phyloP scores from a whole-genome alignment of 2,329 filamentous ascomycete genomes.

The Penicillium brevicompactum region DNA sequence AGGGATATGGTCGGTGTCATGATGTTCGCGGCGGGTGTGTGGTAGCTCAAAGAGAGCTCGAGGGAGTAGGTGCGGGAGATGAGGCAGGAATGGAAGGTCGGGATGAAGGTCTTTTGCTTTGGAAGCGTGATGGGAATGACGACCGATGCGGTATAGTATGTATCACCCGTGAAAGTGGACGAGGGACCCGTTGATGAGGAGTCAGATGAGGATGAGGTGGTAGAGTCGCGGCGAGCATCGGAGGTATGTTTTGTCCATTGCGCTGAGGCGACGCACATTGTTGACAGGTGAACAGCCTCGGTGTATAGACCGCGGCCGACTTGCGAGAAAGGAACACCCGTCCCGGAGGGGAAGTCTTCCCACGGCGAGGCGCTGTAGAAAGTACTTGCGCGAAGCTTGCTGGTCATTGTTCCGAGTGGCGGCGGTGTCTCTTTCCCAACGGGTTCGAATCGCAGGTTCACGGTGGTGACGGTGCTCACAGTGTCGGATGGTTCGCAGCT shows the following conservation, averaged over 20 bases:
- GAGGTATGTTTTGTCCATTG: conserved; percentile 56
- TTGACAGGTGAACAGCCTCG: conserved; percentile 56
- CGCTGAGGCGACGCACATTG: conserved; percentile 58
- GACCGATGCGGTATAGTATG: conserved; percentile 64
- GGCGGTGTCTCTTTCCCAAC: conserved; percentile 55
- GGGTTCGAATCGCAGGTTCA: conserved; percentile 65
- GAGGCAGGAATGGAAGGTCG: conserved; percentile 71
- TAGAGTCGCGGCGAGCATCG: conserved; percentile 33
- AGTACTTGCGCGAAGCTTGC: conserved; percentile 60
- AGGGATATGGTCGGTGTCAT: conserved; percentile 43
- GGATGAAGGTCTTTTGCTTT: conserved; percentile 62
- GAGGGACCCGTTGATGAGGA: conserved; percentile 2
- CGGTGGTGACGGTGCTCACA: conserved; percentile 57
- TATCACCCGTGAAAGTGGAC: conserved; percentile 35
- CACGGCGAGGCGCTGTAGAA: conserved; percentile 58
- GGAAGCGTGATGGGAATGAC: conserved; percentile 66
- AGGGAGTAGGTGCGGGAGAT: conserved; percentile 65
- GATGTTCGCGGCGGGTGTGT: conserved; percentile 50
- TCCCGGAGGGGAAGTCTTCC: conserved; percentile 51
- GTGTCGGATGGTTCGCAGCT: conserved; percentile 38
- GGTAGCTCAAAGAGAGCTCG: conserved; percentile 59
- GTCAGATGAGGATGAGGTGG: conserved; percentile 42
- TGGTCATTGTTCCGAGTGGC: conserved; percentile 53
- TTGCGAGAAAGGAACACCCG: conserved; percentile 41
- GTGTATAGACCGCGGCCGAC: conserved; percentile 54